phyloP scores from a whole-genome alignment of 2,329 filamentous ascomycete species.

The Phialophora chinensis region DNA sequence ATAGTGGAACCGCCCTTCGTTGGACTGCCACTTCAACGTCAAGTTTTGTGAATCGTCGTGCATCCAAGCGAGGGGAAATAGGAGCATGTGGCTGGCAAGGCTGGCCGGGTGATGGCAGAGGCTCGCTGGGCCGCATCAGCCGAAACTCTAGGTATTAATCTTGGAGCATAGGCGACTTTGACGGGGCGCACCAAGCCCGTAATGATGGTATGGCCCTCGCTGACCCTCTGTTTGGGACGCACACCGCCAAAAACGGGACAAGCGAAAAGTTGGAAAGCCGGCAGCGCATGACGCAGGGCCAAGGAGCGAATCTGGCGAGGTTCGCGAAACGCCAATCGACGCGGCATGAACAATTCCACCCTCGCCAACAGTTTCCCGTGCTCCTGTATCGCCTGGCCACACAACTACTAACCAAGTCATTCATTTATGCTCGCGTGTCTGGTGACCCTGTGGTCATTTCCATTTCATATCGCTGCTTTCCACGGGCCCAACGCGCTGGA shows the following conservation, averaged over 20 bases:
- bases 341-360: constrained; percentile 13
- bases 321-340: constrained; percentile 18
- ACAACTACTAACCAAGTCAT: constrained; percentile 5
- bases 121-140: background rate
- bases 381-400: constrained; percentile 12
- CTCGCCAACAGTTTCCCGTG: constrained; percentile 15
- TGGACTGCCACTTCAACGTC: background rate
- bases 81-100: background rate
- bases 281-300: constrained; percentile 19
- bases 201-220: background rate
- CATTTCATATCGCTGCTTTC: constrained; percentile 16
- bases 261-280: constrained; percentile 7
- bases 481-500: constrained; percentile 23
- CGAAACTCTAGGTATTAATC: background rate
- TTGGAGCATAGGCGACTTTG: background rate
- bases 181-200: background rate
- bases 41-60: background rate
- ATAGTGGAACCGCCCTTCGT: background rate
- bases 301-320: constrained; percentile 5
- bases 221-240: background rate
- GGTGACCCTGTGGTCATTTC: constrained; percentile 24
- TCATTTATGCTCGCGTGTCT: constrained; percentile 22
- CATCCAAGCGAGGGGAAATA: background rate
- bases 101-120: background rate
- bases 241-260: constrained; percentile 9